A percentile compares a stretch with the other conserved stretches of the same genome.
phyloP scores from a whole-genome alignment of 1,284 basidiomycete genomes.

The Trichosporon ovoides region DNA sequence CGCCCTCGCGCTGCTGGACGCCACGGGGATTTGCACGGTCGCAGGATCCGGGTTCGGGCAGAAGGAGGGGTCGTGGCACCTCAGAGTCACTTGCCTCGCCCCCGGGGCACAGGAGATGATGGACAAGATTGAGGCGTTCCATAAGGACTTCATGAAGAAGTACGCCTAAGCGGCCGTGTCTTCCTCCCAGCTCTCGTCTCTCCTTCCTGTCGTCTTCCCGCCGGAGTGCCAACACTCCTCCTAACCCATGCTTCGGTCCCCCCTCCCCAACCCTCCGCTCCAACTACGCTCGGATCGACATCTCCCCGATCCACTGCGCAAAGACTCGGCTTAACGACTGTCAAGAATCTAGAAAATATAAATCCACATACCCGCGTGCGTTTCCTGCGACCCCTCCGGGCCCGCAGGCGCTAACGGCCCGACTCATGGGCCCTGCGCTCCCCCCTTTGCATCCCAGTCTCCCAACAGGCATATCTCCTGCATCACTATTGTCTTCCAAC shows the following conservation, averaged over 20 bases:
- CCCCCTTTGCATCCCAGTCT: neutral
- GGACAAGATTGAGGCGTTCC: slow-evolving; percentile 70
- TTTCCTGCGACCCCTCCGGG: too few relatives aligned
- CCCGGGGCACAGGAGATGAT: slow-evolving; percentile 78
- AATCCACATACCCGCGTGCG: neutral
- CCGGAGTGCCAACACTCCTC: too few relatives aligned
- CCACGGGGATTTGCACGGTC: slow-evolving; percentile 83
- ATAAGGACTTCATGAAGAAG: slow-evolving; percentile 62
- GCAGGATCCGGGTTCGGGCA: slow-evolving; percentile 86
- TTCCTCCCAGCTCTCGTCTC: too few relatives aligned
- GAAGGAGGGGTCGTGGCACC: slow-evolving; percentile 74
- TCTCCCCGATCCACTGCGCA: too few relatives aligned
- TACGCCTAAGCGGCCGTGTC: slow-evolving; percentile 56
- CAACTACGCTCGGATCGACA: too few relatives aligned
- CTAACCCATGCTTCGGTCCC: too few relatives aligned
- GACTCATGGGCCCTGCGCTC: slow-evolving; percentile 6
- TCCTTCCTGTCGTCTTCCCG: too few relatives aligned
- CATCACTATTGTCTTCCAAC: slow-evolving; percentile 5
- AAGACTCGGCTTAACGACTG: too few relatives aligned
- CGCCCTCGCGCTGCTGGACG: slow-evolving; percentile 65
- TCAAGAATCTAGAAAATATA: too few relatives aligned
- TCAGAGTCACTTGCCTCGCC: slow-evolving; percentile 74
- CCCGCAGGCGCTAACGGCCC: slow-evolving; percentile 3
- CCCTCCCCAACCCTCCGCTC: too few relatives aligned
- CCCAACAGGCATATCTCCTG: neutral